These are phyloP conservation scores for Aspergillus taichungensis DNA, from an alignment of 495 filamentous ascomycete genomes.

Conservation along the genomic window DNA sequence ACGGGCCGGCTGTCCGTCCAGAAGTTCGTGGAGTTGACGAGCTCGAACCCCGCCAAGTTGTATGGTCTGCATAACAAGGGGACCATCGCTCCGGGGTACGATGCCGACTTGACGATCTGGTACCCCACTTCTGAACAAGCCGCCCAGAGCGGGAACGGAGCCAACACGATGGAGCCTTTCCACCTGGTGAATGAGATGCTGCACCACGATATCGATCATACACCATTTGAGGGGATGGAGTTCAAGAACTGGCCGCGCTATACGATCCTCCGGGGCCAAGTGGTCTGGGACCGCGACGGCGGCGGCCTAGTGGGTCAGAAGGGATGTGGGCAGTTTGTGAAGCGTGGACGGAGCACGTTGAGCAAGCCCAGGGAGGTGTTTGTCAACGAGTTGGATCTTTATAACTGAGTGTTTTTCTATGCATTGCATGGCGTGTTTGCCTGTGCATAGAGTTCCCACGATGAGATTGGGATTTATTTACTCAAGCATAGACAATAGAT, in stretches of 20 bases:
- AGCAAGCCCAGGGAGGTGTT: not conserved
- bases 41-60: slow-evolving; percentile 50
- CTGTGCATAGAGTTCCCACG: too few relatives aligned
- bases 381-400: not conserved
- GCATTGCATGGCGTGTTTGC: too few relatives aligned
- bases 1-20: slow-evolving; percentile 37
- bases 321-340: slow-evolving; percentile 45
- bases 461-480: too few relatives aligned
- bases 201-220: slow-evolving; percentile 54
- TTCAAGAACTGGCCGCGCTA: slow-evolving; percentile 53
- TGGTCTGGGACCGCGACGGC: slow-evolving; percentile 47
- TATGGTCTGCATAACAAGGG: slow-evolving; percentile 53
- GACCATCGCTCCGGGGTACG: slow-evolving; percentile 43
- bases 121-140: slow-evolving; percentile 19
- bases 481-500: too few relatives aligned
- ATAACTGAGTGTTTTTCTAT: not conserved
- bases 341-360: slow-evolving; percentile 26
- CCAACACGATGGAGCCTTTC: slow-evolving; percentile 24
- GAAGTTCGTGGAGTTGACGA: slow-evolving; percentile 51
- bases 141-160: not conserved
- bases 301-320: slow-evolving; percentile 40
- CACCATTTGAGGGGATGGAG: slow-evolving; percentile 48
- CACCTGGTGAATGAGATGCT: slow-evolving; percentile 41
- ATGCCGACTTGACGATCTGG: slow-evolving; percentile 41
- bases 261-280: slow-evolving; percentile 48